phyloP scores from a whole-genome alignment of 1,139 yeast species.

The Chernovozyma aurita region DNA sequence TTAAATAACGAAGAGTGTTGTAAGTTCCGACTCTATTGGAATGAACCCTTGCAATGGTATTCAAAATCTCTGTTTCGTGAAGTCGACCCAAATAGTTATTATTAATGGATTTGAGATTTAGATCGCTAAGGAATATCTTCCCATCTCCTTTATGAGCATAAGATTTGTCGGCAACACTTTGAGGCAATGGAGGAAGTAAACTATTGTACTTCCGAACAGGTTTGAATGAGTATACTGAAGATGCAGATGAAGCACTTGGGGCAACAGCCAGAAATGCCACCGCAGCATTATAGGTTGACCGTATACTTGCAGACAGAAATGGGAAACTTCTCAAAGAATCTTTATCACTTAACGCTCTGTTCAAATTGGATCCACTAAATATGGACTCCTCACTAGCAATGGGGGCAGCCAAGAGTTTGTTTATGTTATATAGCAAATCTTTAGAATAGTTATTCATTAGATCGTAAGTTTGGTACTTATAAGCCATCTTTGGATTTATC shows the following conservation, averaged over 20 bases:
- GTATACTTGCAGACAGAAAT: slow-evolving; percentile 2
- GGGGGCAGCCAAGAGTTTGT: slow-evolving; percentile 17
- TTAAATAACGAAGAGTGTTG: slow-evolving; percentile 25
- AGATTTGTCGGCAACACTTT: slow-evolving; percentile 21
- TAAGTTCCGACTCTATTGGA: slow-evolving; percentile 12
- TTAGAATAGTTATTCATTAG: slow-evolving; percentile 35
- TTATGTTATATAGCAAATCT: slow-evolving; percentile 21
- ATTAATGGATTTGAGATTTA: slow-evolving; percentile 37
- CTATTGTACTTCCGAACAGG: slow-evolving; percentile 32
- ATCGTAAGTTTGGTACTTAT: slow-evolving; percentile 38
- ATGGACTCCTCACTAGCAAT: slow-evolving; percentile 1
- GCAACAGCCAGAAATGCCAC: background rate
- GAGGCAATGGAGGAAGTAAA: slow-evolving; percentile 35
- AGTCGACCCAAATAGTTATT: slow-evolving; percentile 26
- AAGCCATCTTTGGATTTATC: slow-evolving; percentile 27
- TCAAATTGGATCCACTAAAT: background rate
- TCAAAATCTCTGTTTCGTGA: slow-evolving; percentile 36
- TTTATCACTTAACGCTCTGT: slow-evolving; percentile 1
- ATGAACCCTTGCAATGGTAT: slow-evolving; percentile 23
- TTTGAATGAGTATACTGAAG: slow-evolving; percentile 17
- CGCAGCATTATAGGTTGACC: background rate
- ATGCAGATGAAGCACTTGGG: background rate
- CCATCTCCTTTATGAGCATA: slow-evolving; percentile 37
- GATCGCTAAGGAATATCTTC: slow-evolving; percentile 37
- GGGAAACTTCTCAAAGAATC: slow-evolving; percentile 2